Base-by-base conservation (phyloP, 345 rosid genomes). In the Clarkia xantiana region DNA sequence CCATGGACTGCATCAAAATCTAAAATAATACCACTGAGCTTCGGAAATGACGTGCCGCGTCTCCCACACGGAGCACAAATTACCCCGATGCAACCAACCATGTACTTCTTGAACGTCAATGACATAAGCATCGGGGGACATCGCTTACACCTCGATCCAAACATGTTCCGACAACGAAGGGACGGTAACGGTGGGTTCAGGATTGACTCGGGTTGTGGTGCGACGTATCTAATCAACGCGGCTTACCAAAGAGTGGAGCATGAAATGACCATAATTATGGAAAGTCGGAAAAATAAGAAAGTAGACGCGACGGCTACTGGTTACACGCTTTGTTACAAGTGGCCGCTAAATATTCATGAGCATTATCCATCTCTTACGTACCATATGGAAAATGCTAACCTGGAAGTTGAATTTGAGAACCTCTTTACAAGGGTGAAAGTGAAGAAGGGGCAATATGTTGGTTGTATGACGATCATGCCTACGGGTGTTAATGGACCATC, bases 121-220 rank as follows among this genome's bases (percentile, higher is more conserved):
- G 36, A 29, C 8, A 2, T 29, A 29, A 29, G 49, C 40, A 16
- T 58, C 36, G 49, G 19, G 1, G 49, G 49, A 1, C 16, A 25
- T 3, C 48, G 44, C 25, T 43, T 50, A 7, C 0, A 29, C 0
- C 29, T 58, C 15, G n/a, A 50, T 14, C 62, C 55, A 9, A 10
- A 11, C 10, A 4, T 58, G 54, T 49, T 42, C 45, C 1, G 40
- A 14, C 1, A 2, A 25, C 3, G 41, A 13, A 15, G 40, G 9
- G 52, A 49, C 16, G 40, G 40, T 14, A 18, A 9, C 0, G 55
- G 55, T 10, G 55, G 62, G 19, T 51, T 51, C 36, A 29, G 40
- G 1, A 18, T 58, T 29, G 62, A 58, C 14, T 49, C 51, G 14
- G 62, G 61, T 11, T 10, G 18, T 7, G 54, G 47, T 7, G 4